Percentiles rank a stretch among this genome's conserved stretches.
Evolutionary conservation across 208 protist species (phyloP).

Genomic region (Trypanosoma platydactyli): DNA sequence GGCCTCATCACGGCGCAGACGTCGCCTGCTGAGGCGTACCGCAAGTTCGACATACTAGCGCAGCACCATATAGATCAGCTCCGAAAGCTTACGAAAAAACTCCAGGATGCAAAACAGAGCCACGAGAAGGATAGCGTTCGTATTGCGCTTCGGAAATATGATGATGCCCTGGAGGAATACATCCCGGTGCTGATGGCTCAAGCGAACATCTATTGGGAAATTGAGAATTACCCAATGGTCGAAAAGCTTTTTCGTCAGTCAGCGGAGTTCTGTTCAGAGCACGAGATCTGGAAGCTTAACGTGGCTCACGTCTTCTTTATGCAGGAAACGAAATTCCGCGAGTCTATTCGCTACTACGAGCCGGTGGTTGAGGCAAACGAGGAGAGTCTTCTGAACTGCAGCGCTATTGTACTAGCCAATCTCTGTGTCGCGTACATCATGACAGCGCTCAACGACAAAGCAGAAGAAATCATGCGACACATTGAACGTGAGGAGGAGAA

Average conservation of each 20-base stretch:
- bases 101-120: conserved; percentile 93
- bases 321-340: conserved; percentile 96
- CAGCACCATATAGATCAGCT: conserved; percentile 94
- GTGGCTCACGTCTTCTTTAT: conserved; percentile 98
- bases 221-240: conserved; percentile 96
- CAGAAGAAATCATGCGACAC: conserved; percentile 96
- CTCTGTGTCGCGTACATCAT: conserved; percentile 98
- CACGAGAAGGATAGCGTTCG: conserved; percentile 88
- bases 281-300: conserved; percentile 97
- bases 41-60: conserved; percentile 95
- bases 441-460: conserved; percentile 95
- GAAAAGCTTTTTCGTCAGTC: conserved; percentile 95
- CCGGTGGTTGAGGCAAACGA: conserved; percentile 93
- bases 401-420: conserved; percentile 96
- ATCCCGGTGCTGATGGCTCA: conserved; percentile 96
- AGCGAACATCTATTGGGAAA: conserved; percentile 98
- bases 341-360: conserved; percentile 96
- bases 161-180: conserved; percentile 94
- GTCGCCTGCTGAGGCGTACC: conserved; percentile 94
- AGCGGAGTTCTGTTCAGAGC: conserved; percentile 95
- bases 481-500: conserved; percentile 97
- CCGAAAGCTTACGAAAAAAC: conserved; percentile 93
- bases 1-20: conserved; percentile 94
- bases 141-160: conserved; percentile 87
- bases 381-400: conserved; percentile 93